Base-by-base conservation (phyloP, 768 basidiomycete species). In the Termitomyces sp. region DNA sequence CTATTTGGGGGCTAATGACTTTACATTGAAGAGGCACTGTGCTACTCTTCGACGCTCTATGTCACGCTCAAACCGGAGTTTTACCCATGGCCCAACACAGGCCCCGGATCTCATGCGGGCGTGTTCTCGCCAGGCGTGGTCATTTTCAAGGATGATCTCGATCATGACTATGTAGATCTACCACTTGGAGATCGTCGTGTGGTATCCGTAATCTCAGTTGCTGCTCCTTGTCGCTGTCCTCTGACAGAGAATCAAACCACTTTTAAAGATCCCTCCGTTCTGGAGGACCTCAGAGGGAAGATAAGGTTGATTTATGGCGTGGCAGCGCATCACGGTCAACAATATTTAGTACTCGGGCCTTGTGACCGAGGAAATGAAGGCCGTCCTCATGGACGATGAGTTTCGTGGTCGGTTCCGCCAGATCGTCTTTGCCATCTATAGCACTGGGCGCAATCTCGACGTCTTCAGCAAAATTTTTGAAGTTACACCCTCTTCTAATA, bases 61-160 rank as follows among this genome's bases (percentile, higher is more conserved):
- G 56, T 58, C 13, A 79, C 78, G 1, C 71, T 81, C 36, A 73
- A 74, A 44, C 63, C 64, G 26, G 64, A 66, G 8, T 78, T 74
- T 58, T 80, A 80, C 54, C 79, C 79, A 9, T 80, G 79, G 79
- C 72, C 76, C 13, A 81, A 81, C 62, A 64, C 71, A 18, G 79
- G 79, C 32, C 68, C 66, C 2, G 74, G 74, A 1, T 78, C 74
- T 18, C 61, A 68, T 5, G 73, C 76, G 1, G 79, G 76, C 1
- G 56, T 80, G 1, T 80, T 63, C 65, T 81, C 79, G 0, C 77
- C 79, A 0, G 75, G 73, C 8, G 73, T 81, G 5, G 76, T 81
- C 34, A 69, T 81, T 18, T 79, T 80, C 72, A 78, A 76, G 57
- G 70, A 79, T 51, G 76, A 79, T 56, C 72, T 80, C 27, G 77